Percentiles rank a stretch among this genome's conserved stretches.
Conservation (phyloP, 768 basidiomycete species). For the Rhodotorula paludigena region DNA sequence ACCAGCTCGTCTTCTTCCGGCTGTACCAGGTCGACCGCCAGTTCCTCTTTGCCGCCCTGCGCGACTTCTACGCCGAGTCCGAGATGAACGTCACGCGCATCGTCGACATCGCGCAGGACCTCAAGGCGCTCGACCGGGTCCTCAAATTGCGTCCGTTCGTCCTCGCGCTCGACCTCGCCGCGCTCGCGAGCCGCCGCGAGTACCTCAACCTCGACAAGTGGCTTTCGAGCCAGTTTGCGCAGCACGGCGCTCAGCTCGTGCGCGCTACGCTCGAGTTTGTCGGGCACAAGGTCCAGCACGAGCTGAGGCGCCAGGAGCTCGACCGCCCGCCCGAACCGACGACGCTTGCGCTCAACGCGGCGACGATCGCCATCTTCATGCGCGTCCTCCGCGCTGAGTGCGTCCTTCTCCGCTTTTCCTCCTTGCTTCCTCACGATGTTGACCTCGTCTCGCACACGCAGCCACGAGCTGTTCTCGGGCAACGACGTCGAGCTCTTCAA, state of each 20-base stretch:
- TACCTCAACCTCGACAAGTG: conserved; percentile 95
- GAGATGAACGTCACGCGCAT: conserved; percentile 91
- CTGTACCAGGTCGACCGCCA: conserved; percentile 86
- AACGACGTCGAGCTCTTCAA: conserved; percentile 79
- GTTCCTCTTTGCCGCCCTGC: conserved; percentile 79
- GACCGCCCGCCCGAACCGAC: conserved; percentile 69
- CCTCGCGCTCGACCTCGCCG: conserved; percentile 85
- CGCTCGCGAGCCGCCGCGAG: conserved; percentile 84
- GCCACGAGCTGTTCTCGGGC: conserved; percentile 67
- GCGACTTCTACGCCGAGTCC: conserved; percentile 85
- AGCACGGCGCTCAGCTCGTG: conserved; percentile 78
- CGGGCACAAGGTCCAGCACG: conserved; percentile 86
- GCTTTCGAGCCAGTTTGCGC: conserved; percentile 78
- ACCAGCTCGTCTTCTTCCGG: conserved; percentile 93
- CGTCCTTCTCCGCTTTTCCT: conserved; percentile 42
- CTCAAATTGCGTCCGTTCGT: conserved; percentile 65
- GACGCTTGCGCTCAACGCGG: conserved; percentile 80
- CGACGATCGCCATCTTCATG: conserved; percentile 85
- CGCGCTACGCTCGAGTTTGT: conserved; percentile 81
- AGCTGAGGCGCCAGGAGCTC: conserved; percentile 61
- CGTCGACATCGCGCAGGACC: conserved; percentile 87
- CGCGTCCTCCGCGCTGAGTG: conserved; percentile 79
- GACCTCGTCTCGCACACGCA: conserved; percentile 43
- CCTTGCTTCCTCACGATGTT: background rate
- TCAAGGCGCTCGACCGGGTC: conserved; percentile 92